Percentiles rank a stretch among this genome's conserved stretches.
phyloP scores from a whole-genome alignment of 371 early-diverging fungal species.

The Rhizomucor pusillus region DNA sequence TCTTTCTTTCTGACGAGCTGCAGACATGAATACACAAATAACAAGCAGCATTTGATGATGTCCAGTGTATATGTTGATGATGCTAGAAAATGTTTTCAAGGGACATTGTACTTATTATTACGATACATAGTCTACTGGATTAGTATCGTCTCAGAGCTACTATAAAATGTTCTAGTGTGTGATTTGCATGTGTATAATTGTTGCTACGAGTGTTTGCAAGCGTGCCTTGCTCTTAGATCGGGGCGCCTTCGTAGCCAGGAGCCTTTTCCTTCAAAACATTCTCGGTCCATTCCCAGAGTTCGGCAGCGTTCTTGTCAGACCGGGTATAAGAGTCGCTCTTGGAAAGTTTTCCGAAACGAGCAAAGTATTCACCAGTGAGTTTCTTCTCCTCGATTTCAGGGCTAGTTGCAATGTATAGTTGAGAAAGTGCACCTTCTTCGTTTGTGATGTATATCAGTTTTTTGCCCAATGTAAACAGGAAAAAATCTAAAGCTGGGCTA shows the following conservation, averaged over 20 bases:
- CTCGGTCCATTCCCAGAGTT: constrained; percentile 41
- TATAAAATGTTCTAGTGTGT: too few relatives aligned
- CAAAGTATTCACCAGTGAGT: constrained; percentile 54
- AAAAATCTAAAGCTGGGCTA: neutral
- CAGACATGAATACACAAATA: too few relatives aligned
- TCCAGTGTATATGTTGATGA: too few relatives aligned
- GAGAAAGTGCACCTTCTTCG: constrained; percentile 59
- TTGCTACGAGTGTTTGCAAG: too few relatives aligned
- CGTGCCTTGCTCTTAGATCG: too few relatives aligned
- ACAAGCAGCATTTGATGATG: too few relatives aligned
- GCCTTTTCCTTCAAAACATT: constrained; percentile 36
- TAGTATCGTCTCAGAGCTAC: too few relatives aligned
- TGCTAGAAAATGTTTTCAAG: too few relatives aligned
- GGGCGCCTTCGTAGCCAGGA: constrained; percentile 28
- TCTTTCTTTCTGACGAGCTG: too few relatives aligned
- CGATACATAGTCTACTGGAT: too few relatives aligned
- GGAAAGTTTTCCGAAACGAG: constrained; percentile 11
- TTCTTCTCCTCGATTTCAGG: constrained; percentile 57
- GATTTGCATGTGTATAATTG: too few relatives aligned
- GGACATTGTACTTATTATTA: too few relatives aligned
- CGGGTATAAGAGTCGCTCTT: constrained; percentile 12
- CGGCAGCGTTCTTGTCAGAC: constrained; percentile 17
- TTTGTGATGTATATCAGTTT: constrained; percentile 19
- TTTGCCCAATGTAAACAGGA: neutral
- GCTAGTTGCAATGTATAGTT: constrained; percentile 63